These are phyloP conservation scores for Globisporangium paddicum DNA, from an alignment of 352 stramenopile species.

Conservation along the genomic window DNA sequence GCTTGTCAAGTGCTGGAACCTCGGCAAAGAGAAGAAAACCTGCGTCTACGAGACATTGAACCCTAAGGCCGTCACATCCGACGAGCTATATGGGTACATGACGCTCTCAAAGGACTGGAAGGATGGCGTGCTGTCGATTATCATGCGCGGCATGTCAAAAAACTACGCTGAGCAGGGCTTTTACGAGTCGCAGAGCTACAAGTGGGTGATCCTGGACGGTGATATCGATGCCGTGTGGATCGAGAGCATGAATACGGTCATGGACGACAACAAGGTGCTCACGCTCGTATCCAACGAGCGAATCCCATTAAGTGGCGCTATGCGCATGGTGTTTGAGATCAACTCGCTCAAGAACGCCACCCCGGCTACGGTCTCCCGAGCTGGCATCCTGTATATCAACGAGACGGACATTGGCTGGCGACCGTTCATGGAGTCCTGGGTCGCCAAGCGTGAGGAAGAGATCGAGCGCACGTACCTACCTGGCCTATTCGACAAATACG, in stretches of 20 bases:
- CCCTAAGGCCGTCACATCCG: constrained; percentile 84
- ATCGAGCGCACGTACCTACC: constrained; percentile 91
- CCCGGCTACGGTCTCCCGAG: constrained; percentile 78
- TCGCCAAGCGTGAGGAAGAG: constrained; percentile 88
- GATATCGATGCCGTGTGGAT: constrained; percentile 90
- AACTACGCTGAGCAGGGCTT: constrained; percentile 90
- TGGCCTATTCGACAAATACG: constrained; percentile 95
- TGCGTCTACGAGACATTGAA: constrained; percentile 89
- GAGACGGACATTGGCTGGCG: constrained; percentile 92
- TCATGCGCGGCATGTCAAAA: constrained; percentile 90
- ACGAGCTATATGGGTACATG: constrained; percentile 94
- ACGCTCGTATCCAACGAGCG: constrained; percentile 90
- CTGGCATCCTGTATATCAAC: constrained; percentile 89
- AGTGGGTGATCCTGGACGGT: constrained; percentile 85
- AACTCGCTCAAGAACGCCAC: constrained; percentile 88
- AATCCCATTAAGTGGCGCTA: constrained; percentile 74
- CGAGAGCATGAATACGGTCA: constrained; percentile 96
- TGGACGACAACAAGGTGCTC: constrained; percentile 97
- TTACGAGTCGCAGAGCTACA: constrained; percentile 93
- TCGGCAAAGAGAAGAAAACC: constrained; percentile 86
- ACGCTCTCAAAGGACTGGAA: constrained; percentile 90
- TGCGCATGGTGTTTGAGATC: constrained; percentile 91
- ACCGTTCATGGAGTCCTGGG: constrained; percentile 96
- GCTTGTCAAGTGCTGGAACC: constrained; percentile 83
- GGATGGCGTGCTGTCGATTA: constrained; percentile 85